Conservation (phyloP, 2,329 filamentous ascomycete species). For the Colletotrichum eremochloae region DNA sequence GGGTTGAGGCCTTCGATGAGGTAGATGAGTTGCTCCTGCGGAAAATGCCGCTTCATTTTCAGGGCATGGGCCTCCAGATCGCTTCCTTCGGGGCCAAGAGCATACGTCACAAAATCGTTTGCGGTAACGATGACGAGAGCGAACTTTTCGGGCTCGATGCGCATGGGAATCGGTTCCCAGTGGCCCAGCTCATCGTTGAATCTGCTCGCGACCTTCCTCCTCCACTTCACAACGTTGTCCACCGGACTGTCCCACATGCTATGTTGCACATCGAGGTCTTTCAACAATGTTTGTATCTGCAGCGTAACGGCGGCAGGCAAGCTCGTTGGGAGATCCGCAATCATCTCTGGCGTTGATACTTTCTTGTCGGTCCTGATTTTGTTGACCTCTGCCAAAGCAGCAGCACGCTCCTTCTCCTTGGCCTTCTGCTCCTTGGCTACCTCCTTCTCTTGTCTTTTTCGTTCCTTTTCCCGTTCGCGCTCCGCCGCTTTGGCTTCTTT, state of each 20-base stretch:
- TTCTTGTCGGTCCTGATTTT: slow-evolving; percentile 81
- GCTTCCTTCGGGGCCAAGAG: slow-evolving; percentile 59
- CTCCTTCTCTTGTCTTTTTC: slow-evolving; percentile 69
- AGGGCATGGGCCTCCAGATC: slow-evolving; percentile 71
- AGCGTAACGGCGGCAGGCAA: slow-evolving; percentile 62
- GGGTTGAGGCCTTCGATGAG: slow-evolving; percentile 76
- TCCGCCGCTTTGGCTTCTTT: slow-evolving; percentile 61
- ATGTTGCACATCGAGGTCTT: slow-evolving; percentile 62
- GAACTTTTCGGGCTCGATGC: slow-evolving; percentile 69
- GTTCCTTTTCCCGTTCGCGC: slow-evolving; percentile 67
- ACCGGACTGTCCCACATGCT: slow-evolving; percentile 60
- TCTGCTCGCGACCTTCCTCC: slow-evolving; percentile 73
- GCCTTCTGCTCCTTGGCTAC: slow-evolving; percentile 72
- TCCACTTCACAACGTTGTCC: slow-evolving; percentile 74
- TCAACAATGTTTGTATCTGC: slow-evolving; percentile 65
- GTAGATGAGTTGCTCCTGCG: slow-evolving; percentile 71
- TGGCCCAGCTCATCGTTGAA: slow-evolving; percentile 72
- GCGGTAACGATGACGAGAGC: slow-evolving; percentile 73
- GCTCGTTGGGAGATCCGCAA: slow-evolving; percentile 74
- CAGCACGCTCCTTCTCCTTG: slow-evolving; percentile 72
- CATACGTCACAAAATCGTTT: slow-evolving; percentile 74
- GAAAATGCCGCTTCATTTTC: slow-evolving; percentile 67
- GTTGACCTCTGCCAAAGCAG: slow-evolving; percentile 79
- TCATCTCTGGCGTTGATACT: slow-evolving; percentile 80
- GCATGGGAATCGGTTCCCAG: slow-evolving; percentile 73